Percentiles rank a stretch among this genome's conserved stretches.
Evolutionary conservation across 306 rosid genomes (phyloP).

Genomic region (Neltuma alba): DNA sequence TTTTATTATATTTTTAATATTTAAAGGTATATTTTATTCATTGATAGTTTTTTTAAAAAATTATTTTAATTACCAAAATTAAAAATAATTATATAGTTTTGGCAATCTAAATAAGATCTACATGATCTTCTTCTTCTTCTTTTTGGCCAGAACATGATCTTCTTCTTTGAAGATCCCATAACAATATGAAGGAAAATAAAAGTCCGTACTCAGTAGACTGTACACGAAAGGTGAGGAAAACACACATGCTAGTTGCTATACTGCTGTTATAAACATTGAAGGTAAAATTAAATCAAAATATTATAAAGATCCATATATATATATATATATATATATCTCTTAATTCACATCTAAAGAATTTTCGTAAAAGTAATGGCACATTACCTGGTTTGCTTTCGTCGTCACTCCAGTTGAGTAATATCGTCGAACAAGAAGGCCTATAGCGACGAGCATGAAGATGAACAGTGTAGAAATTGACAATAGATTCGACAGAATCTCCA

Average conservation of each 20-base stretch:
- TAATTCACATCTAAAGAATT: too few species aligned
- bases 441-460: conserved; percentile 78
- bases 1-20: too few species aligned
- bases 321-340: too few species aligned
- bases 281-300: not conserved
- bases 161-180: too few species aligned
- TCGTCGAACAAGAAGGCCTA: conserved; percentile 71
- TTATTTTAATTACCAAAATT: too few species aligned
- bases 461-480: conserved; percentile 78
- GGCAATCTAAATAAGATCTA: not conserved
- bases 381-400: conserved; percentile 24
- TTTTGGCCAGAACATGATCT: too few species aligned
- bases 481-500: conserved; percentile 54
- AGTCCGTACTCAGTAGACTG: not conserved
- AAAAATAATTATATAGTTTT: not conserved
- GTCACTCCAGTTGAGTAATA: conserved; percentile 64
- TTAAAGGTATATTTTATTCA: too few species aligned
- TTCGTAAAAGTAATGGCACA: too few species aligned
- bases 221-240: not conserved
- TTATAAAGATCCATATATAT: too few species aligned
- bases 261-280: not conserved
- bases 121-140: too few species aligned
- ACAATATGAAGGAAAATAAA: too few species aligned
- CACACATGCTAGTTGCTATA: not conserved
- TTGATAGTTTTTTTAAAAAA: too few species aligned